A percentile compares a stretch with the other conserved stretches of the same genome.
These are phyloP conservation scores for Leccinellum albellum DNA, from an alignment of 768 basidiomycete genomes.

Conservation along the genomic window DNA sequence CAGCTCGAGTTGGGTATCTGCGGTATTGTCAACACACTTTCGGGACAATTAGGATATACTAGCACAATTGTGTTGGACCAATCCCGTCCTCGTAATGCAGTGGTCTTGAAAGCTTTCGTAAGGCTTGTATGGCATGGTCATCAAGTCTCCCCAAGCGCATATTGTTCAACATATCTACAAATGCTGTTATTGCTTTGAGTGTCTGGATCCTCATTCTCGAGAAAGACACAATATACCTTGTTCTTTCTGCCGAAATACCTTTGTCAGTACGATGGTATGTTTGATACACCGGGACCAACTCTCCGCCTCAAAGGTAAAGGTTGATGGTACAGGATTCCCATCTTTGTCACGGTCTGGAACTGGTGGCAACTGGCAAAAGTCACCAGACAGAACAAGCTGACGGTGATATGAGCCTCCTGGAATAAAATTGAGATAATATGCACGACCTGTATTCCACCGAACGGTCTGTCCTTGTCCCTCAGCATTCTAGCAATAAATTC, in stretches of 20 bases:
- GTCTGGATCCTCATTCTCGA: background rate
- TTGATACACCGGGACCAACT: constrained; percentile 70
- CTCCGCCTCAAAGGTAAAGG: constrained; percentile 77
- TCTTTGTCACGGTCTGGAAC: constrained; percentile 53
- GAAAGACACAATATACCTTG: constrained; percentile 42
- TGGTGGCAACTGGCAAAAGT: constrained; percentile 90
- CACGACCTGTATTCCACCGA: constrained; percentile 83
- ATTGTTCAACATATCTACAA: constrained; percentile 83
- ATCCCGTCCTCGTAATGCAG: constrained; percentile 69
- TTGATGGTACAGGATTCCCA: constrained; percentile 44
- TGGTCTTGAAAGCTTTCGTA: constrained; percentile 52
- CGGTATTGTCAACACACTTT: background rate
- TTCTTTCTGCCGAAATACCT: constrained; percentile 87
- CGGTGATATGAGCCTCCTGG: background rate
- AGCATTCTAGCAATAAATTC: constrained; percentile 60
- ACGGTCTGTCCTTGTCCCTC: constrained; percentile 52
- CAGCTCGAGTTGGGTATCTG: constrained; percentile 65
- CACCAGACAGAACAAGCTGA: constrained; percentile 82
- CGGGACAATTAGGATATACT: background rate
- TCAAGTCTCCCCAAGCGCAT: constrained; percentile 76
- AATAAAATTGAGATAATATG: background rate
- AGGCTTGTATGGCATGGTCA: constrained; percentile 39
- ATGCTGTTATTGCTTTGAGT: constrained; percentile 35
- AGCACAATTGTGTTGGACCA: constrained; percentile 77
- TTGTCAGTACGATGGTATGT: constrained; percentile 51